Evolutionary conservation across 2,329 filamentous ascomycete genomes (phyloP), one percentile per base, ranked within the genome.

Genomic region (Aspergillus sojae): DNA sequence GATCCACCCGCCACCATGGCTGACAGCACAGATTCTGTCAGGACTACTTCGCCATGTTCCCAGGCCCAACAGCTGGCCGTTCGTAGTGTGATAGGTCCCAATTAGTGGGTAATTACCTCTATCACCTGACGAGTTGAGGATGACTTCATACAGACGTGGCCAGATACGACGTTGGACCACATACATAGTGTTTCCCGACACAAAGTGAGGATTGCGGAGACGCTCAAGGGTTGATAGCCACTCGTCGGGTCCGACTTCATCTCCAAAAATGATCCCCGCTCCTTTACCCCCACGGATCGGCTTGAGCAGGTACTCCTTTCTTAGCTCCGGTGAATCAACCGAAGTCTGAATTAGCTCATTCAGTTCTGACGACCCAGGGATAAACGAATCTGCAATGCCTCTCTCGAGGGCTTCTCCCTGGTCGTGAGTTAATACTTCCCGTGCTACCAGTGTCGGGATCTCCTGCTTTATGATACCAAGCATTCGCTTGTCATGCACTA

Each of bases 401-500:
- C 63, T 45, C 5, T 60, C 46, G 1, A 76, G 65, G 0, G 60
- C 39, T 0, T 43, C 21, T 2, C 68, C 73, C 57, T 74, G 67
- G 3, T 41, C 26, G 2, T 32, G 5, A 10, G 62, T 63, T 2
- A 76, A 39, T 0, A 74, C 58, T 0, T 68, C 60, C 19, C 65
- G 43, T 4, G 34, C 26, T 10, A 72, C 66, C 11, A 77, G 46
- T 9, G 26, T 26, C 10, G 60, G 34, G 1, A 68, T 30, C 19
- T 71, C 67, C 58, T 78, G 64, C 23, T 70, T 58, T 26, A 78
- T 65, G 39, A 80, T 66, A 7, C 76, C 72, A 5, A 78, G 64
- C 66, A 77, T 73, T 32, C 75, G 45, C 63, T 77, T 77, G 50
- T 78, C 75, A 43, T 77, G 74, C 3, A 70, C 68, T 2, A 78